phyloP scores from a whole-genome alignment of 208 protist genomes.

The Porcisia hertigi region DNA sequence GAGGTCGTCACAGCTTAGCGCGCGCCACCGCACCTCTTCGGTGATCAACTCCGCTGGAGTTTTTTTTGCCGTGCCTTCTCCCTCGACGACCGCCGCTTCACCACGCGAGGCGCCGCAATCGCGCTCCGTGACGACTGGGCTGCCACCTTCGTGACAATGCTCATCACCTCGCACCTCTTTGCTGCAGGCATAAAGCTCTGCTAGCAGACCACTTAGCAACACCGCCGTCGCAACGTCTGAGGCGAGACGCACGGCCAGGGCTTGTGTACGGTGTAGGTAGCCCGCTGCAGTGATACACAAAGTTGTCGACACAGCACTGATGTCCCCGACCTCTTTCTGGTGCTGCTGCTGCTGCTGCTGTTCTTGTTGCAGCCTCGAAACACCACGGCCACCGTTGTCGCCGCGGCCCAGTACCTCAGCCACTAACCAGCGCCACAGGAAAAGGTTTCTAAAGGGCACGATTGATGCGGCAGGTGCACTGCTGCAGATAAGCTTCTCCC shows the following conservation, averaged over 20 bases:
- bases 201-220: constrained; percentile 24
- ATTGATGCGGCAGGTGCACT: constrained; percentile 38
- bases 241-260: constrained; percentile 26
- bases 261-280: constrained; percentile 29
- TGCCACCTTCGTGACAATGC: neutral
- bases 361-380: neutral
- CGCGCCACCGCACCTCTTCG: neutral
- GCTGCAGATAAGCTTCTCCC: constrained; percentile 35
- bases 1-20: constrained; percentile 19
- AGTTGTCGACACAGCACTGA: neutral
- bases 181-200: constrained; percentile 31
- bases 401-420: constrained; percentile 29
- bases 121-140: neutral
- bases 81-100: neutral
- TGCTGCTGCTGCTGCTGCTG: neutral
- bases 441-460: constrained; percentile 32
- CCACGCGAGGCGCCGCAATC: neutral
- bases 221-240: constrained; percentile 9
- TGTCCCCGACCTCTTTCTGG: neutral
- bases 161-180: constrained; percentile 6
- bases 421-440: constrained; percentile 39
- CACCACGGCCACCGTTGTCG: neutral
- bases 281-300: constrained; percentile 26
- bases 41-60: neutral
- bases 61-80: neutral